Conservation (phyloP, 2,329 filamentous ascomycete species). For the Byssochlamys sp. region DNA sequence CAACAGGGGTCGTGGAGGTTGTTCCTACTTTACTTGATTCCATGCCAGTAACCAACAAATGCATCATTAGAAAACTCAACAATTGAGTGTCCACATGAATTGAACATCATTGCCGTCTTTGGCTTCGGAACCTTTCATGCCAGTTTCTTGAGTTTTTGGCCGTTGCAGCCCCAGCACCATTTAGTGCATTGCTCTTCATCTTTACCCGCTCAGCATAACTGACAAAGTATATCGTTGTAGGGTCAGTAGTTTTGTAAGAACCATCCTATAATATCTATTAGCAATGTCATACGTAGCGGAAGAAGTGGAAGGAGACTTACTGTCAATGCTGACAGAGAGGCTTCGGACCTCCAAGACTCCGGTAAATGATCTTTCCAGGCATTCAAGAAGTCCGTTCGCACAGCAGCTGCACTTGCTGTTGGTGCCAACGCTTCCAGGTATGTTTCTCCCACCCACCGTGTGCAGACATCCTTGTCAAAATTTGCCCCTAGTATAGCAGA, state of each 20-base stretch:
- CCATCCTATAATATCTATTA: slow-evolving; percentile 14
- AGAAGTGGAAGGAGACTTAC: slow-evolving; percentile 12
- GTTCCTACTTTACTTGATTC: neutral
- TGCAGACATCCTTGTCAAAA: slow-evolving; percentile 26
- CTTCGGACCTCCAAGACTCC: slow-evolving; percentile 33
- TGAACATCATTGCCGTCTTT: slow-evolving; percentile 20
- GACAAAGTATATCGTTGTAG: slow-evolving; percentile 29
- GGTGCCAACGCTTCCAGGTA: slow-evolving; percentile 32
- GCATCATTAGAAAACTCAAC: neutral
- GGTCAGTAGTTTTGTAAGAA: slow-evolving; percentile 25
- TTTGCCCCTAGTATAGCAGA: slow-evolving; percentile 25
- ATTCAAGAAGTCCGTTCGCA: slow-evolving; percentile 25
- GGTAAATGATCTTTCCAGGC: slow-evolving; percentile 35
- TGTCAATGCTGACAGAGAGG: slow-evolving; percentile 22
- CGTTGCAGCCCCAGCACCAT: slow-evolving; percentile 14
- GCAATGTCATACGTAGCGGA: neutral
- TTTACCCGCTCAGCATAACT: slow-evolving; percentile 21
- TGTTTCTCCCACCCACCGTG: slow-evolving; percentile 30
- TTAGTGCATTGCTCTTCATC: slow-evolving; percentile 15
- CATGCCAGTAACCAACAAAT: neutral
- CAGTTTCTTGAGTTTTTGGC: slow-evolving; percentile 32
- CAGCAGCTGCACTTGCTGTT: slow-evolving; percentile 18
- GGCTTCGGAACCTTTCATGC: slow-evolving; percentile 35
- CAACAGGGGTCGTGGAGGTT: neutral
- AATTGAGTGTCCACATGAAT: neutral